phyloP scores from a whole-genome alignment of 1,284 basidiomycete species.

The Melampsora occidentalis region DNA sequence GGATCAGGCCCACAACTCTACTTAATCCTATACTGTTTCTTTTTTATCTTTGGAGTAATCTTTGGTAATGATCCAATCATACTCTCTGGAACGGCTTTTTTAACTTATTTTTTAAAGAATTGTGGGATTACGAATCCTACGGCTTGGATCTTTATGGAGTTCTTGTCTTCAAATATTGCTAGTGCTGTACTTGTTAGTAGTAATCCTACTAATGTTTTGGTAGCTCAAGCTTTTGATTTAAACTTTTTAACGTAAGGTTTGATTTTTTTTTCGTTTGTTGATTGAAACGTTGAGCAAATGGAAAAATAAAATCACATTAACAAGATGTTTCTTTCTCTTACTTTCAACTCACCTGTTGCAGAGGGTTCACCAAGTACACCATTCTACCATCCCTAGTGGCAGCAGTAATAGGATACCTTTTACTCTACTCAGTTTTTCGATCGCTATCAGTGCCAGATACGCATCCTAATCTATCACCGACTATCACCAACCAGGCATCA shows the following conservation, averaged over 20 bases:
- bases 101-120: conserved; percentile 78
- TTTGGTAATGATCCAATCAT: conserved; percentile 70
- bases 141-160: conserved; percentile 68
- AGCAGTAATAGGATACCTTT: conserved; percentile 27
- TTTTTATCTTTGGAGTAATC: conserved; percentile 71
- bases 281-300: no score
- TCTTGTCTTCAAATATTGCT: conserved; percentile 73
- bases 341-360: neutral
- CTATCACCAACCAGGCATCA: neutral
- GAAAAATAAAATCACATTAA: no score
- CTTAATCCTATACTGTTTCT: conserved; percentile 73
- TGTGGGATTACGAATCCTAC: conserved; percentile 63
- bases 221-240: conserved; percentile 41
- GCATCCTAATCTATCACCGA: conserved; percentile 23
- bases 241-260: conserved; percentile 39
- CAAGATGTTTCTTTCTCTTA: neutral
- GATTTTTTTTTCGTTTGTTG: neutral
- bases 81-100: conserved; percentile 69
- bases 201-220: conserved; percentile 41
- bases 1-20: conserved; percentile 67
- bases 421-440: conserved; percentile 30
- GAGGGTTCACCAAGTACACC: conserved; percentile 42
- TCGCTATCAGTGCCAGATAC: conserved; percentile 10
- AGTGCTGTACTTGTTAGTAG: conserved; percentile 53
- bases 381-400: conserved; percentile 35